Percentiles rank a stretch among this genome's conserved stretches.
Conservation (phyloP, 306 rosid species). For the Ziziphus jujuba region DNA sequence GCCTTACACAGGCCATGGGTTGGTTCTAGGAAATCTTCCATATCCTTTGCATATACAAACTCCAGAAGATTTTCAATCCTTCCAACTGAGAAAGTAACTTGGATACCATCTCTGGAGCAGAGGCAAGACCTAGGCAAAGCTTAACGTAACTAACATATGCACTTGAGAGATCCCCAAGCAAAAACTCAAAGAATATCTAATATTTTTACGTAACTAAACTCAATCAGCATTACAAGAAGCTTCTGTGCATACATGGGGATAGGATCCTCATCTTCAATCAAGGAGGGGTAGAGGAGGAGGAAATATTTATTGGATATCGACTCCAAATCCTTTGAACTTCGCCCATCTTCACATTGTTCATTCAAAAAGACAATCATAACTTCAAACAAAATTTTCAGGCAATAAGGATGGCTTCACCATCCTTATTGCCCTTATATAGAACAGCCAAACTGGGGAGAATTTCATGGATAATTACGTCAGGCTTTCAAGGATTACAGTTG, state of each 20-base stretch:
- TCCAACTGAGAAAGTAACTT: constrained; percentile 85
- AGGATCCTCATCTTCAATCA: constrained; percentile 93
- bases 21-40: constrained; percentile 95
- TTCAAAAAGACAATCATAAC: constrained; percentile 76
- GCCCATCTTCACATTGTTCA: constrained; percentile 68
- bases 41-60: constrained; percentile 73
- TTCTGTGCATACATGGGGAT: constrained; percentile 92
- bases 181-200: constrained; percentile 89
- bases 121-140: constrained; percentile 82
- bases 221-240: constrained; percentile 96
- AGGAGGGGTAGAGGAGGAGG: constrained; percentile 90
- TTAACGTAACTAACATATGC: constrained; percentile 81
- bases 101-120: constrained; percentile 95
- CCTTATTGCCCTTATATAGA: constrained; percentile 92
- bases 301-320: constrained; percentile 64
- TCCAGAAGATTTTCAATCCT: constrained; percentile 85
- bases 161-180: constrained; percentile 90
- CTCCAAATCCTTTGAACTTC: constrained; percentile 66
- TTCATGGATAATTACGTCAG: constrained; percentile 66
- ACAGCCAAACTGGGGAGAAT: constrained; percentile 90
- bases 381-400: constrained; percentile 83
- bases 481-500: constrained; percentile 59
- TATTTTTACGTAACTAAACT: constrained; percentile 64
- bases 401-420: constrained; percentile 94
- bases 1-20: constrained; percentile 89